Evolutionary conservation across 176 grass and related monocot genomes (phyloP).

Genomic region (Tuctoria greenei): DNA sequence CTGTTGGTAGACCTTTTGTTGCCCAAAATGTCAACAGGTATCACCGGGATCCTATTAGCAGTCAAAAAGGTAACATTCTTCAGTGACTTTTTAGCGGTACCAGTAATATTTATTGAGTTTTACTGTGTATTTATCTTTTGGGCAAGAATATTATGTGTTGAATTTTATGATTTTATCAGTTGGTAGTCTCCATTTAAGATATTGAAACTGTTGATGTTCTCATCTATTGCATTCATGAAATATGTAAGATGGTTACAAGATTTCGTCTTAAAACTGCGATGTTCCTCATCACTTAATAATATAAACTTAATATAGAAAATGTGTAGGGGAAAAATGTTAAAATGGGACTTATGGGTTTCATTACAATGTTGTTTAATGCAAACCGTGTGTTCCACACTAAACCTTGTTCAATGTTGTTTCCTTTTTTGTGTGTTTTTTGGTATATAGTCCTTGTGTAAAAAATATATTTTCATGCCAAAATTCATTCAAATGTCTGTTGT

Average conservation of each 20-base stretch:
- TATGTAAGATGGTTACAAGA: neutral
- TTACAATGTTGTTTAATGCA: neutral
- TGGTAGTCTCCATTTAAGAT: neutral
- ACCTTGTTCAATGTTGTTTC: neutral
- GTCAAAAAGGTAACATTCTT: constrained; percentile 61
- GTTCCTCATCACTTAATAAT: too few species aligned
- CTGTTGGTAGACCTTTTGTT: constrained; percentile 44
- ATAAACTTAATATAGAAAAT: neutral
- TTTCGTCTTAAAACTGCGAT: neutral
- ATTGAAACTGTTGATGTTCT: neutral
- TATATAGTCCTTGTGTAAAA: neutral
- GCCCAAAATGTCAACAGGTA: constrained; percentile 44
- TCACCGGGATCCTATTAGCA: constrained; percentile 41
- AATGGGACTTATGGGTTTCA: neutral
- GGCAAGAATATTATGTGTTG: neutral
- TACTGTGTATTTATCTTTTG: neutral
- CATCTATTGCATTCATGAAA: neutral
- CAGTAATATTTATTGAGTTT: neutral
- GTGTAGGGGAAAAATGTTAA: neutral
- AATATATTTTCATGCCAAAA: neutral
- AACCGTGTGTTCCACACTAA: neutral
- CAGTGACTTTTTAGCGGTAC: neutral
- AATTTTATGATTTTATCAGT: neutral
- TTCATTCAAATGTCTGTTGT: neutral
- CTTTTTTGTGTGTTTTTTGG: neutral